Conservation (phyloP, 805 yeast species). For the Ogataea saltuana region DNA sequence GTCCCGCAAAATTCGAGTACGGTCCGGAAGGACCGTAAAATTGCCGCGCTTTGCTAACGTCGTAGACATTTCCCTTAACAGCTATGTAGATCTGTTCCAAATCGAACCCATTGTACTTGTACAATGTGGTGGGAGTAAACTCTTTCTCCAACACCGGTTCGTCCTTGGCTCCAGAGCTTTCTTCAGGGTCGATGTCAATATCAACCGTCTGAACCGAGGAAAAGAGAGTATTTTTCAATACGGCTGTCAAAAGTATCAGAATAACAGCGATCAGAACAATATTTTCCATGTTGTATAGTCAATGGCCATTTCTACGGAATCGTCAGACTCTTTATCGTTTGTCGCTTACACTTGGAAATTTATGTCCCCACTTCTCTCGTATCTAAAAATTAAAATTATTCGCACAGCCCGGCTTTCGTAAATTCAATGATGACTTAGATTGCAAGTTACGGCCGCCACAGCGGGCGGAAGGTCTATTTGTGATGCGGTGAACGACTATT, state of each 20-base stretch:
- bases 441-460: not conserved
- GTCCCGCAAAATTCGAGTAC: conserved; percentile 91
- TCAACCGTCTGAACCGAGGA: conserved; percentile 20
- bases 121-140: conserved; percentile 75
- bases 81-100: conserved; percentile 81
- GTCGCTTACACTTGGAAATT: too few species aligned
- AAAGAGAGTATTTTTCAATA: conserved; percentile 27
- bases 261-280: conserved; percentile 27
- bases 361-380: not conserved
- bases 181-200: conserved; percentile 29
- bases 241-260: conserved; percentile 23
- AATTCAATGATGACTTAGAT: not conserved
- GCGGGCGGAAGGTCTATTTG: conserved; percentile 3
- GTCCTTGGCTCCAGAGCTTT: conserved; percentile 12
- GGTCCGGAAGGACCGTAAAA: conserved; percentile 98
- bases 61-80: conserved; percentile 83
- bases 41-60: conserved; percentile 73
- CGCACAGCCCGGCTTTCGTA: not conserved
- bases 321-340: not conserved
- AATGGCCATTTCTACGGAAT: too few species aligned
- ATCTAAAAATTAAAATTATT: not conserved
- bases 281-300: conserved; percentile 34
- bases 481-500: not conserved
- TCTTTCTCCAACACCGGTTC: conserved; percentile 37
- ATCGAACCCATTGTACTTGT: conserved; percentile 78